phyloP scores from a whole-genome alignment of 306 rosid species.

The Quercus mongolica region DNA sequence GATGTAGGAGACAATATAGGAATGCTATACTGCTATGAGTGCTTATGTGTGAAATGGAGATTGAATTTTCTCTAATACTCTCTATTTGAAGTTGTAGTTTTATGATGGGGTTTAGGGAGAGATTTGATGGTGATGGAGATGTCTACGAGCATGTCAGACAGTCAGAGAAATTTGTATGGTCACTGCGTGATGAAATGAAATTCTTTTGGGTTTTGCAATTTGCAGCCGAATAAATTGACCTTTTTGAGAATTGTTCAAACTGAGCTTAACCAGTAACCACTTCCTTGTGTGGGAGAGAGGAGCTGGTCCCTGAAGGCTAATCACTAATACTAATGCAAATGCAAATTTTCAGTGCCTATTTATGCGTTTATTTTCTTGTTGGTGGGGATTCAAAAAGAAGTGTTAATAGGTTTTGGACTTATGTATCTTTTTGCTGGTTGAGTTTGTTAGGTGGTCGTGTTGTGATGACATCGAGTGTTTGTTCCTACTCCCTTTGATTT shows the following conservation, averaged over 20 bases:
- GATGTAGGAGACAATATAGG: no score
- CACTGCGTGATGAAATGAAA: conserved; percentile 18
- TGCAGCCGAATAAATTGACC: conserved; percentile 29
- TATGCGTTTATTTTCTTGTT: background rate
- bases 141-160: conserved; percentile 4
- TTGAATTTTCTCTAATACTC: no score
- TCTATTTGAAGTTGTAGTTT: no score
- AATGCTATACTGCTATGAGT: no score
- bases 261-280: background rate
- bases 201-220: conserved; percentile 30
- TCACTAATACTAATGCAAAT: no score
- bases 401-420: no score
- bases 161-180: background rate
- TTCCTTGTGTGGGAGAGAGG: background rate
- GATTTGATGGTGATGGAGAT: conserved; percentile 20
- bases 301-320: no score
- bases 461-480: background rate
- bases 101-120: background rate
- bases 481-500: background rate
- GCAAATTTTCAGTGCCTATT: background rate
- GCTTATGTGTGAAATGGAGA: no score
- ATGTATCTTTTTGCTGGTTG: background rate
- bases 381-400: no score
- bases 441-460: background rate
- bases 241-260: conserved; percentile 26